phyloP scores from a whole-genome alignment of 129 eudicot genomes.

The Logfia minima region DNA sequence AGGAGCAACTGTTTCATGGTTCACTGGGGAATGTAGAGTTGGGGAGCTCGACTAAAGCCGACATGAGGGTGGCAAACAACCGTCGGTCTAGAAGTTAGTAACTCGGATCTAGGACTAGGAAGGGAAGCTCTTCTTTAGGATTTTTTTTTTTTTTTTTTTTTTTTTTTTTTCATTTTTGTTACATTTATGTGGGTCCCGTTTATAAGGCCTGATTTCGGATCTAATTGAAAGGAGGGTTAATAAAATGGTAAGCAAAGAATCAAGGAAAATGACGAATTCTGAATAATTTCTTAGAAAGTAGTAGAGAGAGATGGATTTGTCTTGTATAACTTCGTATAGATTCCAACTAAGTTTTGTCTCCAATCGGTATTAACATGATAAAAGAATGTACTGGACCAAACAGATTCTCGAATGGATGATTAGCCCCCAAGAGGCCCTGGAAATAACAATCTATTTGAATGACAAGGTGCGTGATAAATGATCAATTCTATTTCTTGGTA shows the following conservation, averaged over 20 bases:
- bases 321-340: not conserved
- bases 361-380: not conserved
- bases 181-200: not conserved
- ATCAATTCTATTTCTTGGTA: not conserved
- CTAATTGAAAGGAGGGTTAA: not conserved
- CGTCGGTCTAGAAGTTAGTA: too few species aligned
- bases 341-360: conserved; percentile 2
- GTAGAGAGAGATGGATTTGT: not conserved
- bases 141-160: too few species aligned
- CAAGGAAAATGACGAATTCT: not conserved
- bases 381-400: conserved; percentile 99
- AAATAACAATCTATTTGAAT: conserved; percentile 70
- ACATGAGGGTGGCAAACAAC: too few species aligned
- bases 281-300: not conserved
- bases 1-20: conserved; percentile 18
- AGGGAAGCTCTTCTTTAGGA: too few species aligned
- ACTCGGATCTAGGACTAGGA: too few species aligned
- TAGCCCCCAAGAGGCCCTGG: conserved; percentile 91
- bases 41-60: too few species aligned
- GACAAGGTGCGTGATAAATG: conserved; percentile 58
- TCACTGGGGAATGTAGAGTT: not conserved
- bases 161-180: not conserved
- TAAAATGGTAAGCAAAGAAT: not conserved
- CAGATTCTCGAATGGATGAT: conserved; percentile 97
- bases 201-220: not conserved